A percentile compares a stretch with the other conserved stretches of the same genome.
phyloP scores from a whole-genome alignment of 352 stramenopile species.

The Phytopythium vexans region DNA sequence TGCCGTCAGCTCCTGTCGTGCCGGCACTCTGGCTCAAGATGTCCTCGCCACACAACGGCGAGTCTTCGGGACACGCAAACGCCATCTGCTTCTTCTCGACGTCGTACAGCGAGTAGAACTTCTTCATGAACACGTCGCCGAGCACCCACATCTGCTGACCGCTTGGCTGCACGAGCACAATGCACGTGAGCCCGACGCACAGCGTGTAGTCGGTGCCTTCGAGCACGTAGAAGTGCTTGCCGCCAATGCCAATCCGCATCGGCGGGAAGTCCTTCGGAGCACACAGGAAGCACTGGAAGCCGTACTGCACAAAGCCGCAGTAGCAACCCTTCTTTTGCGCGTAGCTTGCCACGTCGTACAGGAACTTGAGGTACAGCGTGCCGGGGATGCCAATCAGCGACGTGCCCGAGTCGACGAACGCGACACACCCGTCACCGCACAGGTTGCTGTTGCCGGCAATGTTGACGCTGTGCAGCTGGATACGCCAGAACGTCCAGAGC shows the following conservation, averaged over 20 bases:
- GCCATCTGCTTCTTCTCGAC: constrained; percentile 81
- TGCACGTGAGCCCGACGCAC: constrained; percentile 74
- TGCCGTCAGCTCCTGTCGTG: constrained; percentile 15
- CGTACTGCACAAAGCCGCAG: constrained; percentile 76
- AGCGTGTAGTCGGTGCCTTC: constrained; percentile 73
- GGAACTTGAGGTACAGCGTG: constrained; percentile 65
- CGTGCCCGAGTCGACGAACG: constrained; percentile 97
- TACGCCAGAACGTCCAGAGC: constrained; percentile 82
- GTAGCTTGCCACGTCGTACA: constrained; percentile 64
- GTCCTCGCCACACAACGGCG: constrained; percentile 48
- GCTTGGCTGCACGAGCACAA: constrained; percentile 71
- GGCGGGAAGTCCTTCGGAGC: constrained; percentile 58
- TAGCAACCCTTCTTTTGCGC: constrained; percentile 68
- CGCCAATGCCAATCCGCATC: constrained; percentile 59
- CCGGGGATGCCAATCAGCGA: constrained; percentile 94
- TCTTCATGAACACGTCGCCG: constrained; percentile 95
- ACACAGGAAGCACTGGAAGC: constrained; percentile 82
- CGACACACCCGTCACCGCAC: constrained; percentile 62
- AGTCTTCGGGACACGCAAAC: constrained; percentile 66
- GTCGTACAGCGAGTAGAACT: constrained; percentile 94
- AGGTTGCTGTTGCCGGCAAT: constrained; percentile 44
- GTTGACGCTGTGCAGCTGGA: constrained; percentile 62
- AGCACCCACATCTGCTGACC: constrained; percentile 95
- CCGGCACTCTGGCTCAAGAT: constrained; percentile 5
- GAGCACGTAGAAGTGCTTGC: constrained; percentile 63